These are phyloP conservation scores for Pythium aphanidermatum DNA, from an alignment of 352 stramenopile species.

Conservation along the genomic window DNA sequence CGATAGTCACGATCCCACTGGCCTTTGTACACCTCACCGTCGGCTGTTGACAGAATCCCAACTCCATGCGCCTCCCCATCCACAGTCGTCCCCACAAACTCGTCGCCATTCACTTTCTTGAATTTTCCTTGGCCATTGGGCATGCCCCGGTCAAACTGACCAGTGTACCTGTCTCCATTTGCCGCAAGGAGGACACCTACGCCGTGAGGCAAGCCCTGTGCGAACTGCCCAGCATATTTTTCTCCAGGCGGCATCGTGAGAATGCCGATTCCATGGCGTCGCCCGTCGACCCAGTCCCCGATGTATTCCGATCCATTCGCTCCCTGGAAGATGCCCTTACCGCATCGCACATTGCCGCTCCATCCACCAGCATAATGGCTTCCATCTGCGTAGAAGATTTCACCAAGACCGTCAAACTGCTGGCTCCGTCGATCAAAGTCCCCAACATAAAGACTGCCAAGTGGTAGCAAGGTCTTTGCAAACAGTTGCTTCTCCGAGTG, in stretches of 20 bases:
- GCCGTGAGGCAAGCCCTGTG: slow-evolving; percentile 69
- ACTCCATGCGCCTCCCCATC: slow-evolving; percentile 65
- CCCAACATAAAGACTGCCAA: slow-evolving; percentile 71
- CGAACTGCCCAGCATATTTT: slow-evolving; percentile 81
- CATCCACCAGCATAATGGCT: slow-evolving; percentile 85
- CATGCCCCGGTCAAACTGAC: slow-evolving; percentile 35
- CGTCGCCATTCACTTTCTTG: slow-evolving; percentile 61
- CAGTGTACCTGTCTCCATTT: slow-evolving; percentile 86
- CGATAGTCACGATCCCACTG: slow-evolving; percentile 59
- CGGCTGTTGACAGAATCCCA: slow-evolving; percentile 62
- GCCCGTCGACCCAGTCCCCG: slow-evolving; percentile 69
- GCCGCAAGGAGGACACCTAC: slow-evolving; percentile 42
- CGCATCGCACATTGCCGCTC: slow-evolving; percentile 55
- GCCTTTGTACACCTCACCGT: slow-evolving; percentile 90
- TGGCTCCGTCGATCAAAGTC: slow-evolving; percentile 43
- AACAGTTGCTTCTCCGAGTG: slow-evolving; percentile 30
- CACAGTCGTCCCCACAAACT: slow-evolving; percentile 59
- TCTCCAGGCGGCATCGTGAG: slow-evolving; percentile 74
- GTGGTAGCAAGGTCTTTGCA: slow-evolving; percentile 55
- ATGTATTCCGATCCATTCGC: slow-evolving; percentile 49
- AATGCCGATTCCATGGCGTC: slow-evolving; percentile 78
- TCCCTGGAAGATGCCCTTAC: slow-evolving; percentile 62
- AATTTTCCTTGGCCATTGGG: slow-evolving; percentile 60
- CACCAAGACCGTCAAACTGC: slow-evolving; percentile 71
- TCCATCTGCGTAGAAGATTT: slow-evolving; percentile 80